Evolutionary conservation across 495 filamentous ascomycete species (phyloP).

Genomic region (Xylaria castorea): DNA sequence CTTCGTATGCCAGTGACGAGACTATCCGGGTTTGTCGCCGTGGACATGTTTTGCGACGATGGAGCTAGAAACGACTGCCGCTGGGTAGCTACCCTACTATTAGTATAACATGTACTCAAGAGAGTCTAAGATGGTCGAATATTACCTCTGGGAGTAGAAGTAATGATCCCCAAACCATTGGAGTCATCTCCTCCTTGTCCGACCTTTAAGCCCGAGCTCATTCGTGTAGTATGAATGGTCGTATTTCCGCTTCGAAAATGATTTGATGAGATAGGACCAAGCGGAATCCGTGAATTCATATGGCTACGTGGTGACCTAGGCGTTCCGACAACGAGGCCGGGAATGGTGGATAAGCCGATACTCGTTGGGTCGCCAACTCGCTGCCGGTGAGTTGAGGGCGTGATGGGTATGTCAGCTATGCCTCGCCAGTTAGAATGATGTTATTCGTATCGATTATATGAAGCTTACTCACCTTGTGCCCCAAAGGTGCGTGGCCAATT

Average conservation of each 20-base stretch:
- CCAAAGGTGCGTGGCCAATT: constrained; percentile 35
- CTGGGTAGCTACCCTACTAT: constrained; percentile 9
- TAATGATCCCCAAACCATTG: constrained; percentile 18
- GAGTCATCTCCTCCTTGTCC: constrained; percentile 29
- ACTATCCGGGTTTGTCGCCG: neutral
- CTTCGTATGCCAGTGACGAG: neutral
- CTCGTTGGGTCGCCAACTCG: constrained; percentile 33
- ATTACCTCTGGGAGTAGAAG: constrained; percentile 35
- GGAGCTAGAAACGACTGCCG: neutral
- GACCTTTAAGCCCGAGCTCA: constrained; percentile 40
- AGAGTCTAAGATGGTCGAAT: neutral
- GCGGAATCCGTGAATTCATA: constrained; percentile 23
- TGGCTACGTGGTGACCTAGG: constrained; percentile 28
- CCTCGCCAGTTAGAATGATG: constrained; percentile 9
- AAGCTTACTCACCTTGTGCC: constrained; percentile 28
- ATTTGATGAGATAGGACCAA: constrained; percentile 21
- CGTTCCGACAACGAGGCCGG: constrained; percentile 38
- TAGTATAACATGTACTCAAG: neutral
- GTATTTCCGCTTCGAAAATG: constrained; percentile 22
- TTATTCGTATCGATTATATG: neutral
- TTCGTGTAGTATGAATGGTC: constrained; percentile 30
- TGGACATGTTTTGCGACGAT: constrained; percentile 1
- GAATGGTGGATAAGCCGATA: constrained; percentile 38
- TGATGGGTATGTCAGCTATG: constrained; percentile 37
- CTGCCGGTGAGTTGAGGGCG: constrained; percentile 43